A percentile compares a stretch with the other conserved stretches of the same genome.
Conservation (phyloP, 192 early-diverging fungal species). For the Dispira parvispora region DNA sequence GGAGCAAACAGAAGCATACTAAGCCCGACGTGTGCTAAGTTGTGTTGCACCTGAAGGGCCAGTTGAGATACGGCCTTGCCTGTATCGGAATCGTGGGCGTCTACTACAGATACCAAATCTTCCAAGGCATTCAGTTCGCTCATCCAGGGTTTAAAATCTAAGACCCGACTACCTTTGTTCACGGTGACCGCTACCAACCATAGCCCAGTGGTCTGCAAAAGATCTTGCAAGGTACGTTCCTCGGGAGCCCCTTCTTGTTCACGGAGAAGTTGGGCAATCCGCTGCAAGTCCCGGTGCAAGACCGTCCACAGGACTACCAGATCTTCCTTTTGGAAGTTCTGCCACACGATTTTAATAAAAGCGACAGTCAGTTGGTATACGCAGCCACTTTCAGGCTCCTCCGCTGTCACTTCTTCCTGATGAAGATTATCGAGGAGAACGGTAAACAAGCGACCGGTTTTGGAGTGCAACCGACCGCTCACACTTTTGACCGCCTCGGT, state of each 20-base stretch:
- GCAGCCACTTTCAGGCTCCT: too few species aligned
- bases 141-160: not conserved
- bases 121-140: not conserved
- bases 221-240: too few species aligned
- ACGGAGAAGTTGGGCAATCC: too few species aligned
- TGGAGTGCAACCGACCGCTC: slow-evolving; percentile 36
- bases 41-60: not conserved
- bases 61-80: not conserved
- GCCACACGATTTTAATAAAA: too few species aligned
- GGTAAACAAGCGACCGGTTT: slow-evolving; percentile 22
- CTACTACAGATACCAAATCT: not conserved
- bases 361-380: too few species aligned
- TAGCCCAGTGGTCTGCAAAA: too few species aligned
- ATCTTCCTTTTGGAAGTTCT: too few species aligned
- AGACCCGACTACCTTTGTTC: not conserved
- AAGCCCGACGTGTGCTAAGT: not conserved
- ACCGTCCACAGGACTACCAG: too few species aligned
- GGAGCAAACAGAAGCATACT: not conserved
- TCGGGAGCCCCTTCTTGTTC: too few species aligned
- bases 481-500: slow-evolving; percentile 70
- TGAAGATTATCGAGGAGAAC: too few species aligned
- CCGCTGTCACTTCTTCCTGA: too few species aligned
- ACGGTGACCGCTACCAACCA: not conserved
- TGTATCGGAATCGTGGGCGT: not conserved
- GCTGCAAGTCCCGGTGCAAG: too few species aligned